A percentile compares a stretch with the other conserved stretches of the same genome.
Evolutionary conservation across 2,329 filamentous ascomycete genomes (phyloP).

Genomic region (Lithohypha guttulata): DNA sequence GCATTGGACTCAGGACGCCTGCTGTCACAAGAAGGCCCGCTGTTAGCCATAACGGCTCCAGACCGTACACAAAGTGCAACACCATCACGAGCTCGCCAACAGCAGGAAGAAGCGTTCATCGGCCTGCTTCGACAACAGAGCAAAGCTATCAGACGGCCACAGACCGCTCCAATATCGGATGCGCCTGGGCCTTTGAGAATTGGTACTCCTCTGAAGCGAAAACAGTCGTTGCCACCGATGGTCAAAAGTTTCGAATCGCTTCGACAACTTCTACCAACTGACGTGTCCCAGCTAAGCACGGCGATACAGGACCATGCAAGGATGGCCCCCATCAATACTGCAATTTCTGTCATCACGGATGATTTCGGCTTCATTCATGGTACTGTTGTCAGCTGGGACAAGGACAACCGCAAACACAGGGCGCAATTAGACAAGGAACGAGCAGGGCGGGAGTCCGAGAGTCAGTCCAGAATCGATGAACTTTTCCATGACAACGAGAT

Average conservation of each 20-base stretch:
- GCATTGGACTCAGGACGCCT: conserved; percentile 34
- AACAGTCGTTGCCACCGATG: conserved; percentile 5
- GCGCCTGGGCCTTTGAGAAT: neutral
- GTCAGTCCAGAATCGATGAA: conserved; percentile 41
- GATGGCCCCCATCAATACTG: conserved; percentile 10
- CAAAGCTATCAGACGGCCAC: conserved; percentile 17
- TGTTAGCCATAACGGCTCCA: conserved; percentile 7
- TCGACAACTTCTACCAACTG: conserved; percentile 1
- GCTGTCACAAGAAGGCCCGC: conserved; percentile 27
- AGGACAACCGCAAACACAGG: conserved; percentile 33
- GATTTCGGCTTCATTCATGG: conserved; percentile 36
- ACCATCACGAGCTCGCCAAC: conserved; percentile 20
- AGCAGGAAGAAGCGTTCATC: conserved; percentile 37
- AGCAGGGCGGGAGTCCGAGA: conserved; percentile 40
- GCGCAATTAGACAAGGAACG: conserved; percentile 39
- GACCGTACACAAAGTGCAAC: conserved; percentile 16
- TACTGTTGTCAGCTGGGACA: conserved; percentile 37
- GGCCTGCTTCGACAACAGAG: conserved; percentile 38
- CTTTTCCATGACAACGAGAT: conserved; percentile 48
- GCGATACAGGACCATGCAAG: neutral
- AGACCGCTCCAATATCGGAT: neutral
- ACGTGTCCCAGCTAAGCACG: conserved; percentile 1
- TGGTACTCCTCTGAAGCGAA: conserved; percentile 4
- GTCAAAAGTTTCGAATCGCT: conserved; percentile 5
- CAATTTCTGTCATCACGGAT: conserved; percentile 29